Percentiles rank a stretch among this genome's conserved stretches.
phyloP scores from a whole-genome alignment of 2,329 filamentous ascomycete species.

The Fusarium redolens region DNA sequence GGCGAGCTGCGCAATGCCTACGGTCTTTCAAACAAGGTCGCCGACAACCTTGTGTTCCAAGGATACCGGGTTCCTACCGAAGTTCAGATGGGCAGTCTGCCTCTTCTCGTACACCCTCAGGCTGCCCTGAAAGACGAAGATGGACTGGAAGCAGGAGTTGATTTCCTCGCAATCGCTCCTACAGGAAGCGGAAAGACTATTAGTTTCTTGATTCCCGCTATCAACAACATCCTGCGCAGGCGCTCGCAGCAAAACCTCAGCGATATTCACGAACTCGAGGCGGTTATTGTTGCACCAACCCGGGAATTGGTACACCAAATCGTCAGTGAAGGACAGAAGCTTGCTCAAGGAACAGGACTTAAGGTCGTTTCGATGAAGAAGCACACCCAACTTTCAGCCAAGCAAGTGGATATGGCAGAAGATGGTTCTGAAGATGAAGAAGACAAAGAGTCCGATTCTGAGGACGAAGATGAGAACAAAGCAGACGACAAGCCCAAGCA shows the following conservation, averaged over 20 bases:
- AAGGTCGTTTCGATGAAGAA: conserved; percentile 87
- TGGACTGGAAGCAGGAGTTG: conserved; percentile 59
- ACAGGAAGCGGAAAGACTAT: conserved; percentile 98
- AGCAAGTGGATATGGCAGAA: conserved; percentile 52
- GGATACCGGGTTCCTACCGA: conserved; percentile 91
- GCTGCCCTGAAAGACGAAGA: conserved; percentile 58
- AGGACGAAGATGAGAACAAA: conserved; percentile 45
- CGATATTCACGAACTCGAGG: conserved; percentile 65
- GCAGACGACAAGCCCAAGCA: conserved; percentile 44
- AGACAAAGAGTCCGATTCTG: conserved; percentile 53
- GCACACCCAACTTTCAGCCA: conserved; percentile 76
- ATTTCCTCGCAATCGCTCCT: conserved; percentile 90
- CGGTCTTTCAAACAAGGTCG: conserved; percentile 77
- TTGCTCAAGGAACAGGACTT: conserved; percentile 80
- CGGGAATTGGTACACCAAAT: conserved; percentile 84
- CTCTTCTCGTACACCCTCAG: conserved; percentile 74
- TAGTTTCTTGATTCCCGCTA: conserved; percentile 87
- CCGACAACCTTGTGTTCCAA: conserved; percentile 83
- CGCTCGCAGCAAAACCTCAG: conserved; percentile 58
- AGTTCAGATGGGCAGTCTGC: conserved; percentile 88
- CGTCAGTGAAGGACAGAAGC: conserved; percentile 85
- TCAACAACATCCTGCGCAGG: conserved; percentile 77
- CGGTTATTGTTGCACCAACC: conserved; percentile 81
- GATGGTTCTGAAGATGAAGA: conserved; percentile 56
- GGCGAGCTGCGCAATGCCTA: conserved; percentile 76